These are phyloP conservation scores for Drechslerella stenobrocha DNA, from an alignment of 2,329 filamentous ascomycete genomes.

Conservation along the genomic window DNA sequence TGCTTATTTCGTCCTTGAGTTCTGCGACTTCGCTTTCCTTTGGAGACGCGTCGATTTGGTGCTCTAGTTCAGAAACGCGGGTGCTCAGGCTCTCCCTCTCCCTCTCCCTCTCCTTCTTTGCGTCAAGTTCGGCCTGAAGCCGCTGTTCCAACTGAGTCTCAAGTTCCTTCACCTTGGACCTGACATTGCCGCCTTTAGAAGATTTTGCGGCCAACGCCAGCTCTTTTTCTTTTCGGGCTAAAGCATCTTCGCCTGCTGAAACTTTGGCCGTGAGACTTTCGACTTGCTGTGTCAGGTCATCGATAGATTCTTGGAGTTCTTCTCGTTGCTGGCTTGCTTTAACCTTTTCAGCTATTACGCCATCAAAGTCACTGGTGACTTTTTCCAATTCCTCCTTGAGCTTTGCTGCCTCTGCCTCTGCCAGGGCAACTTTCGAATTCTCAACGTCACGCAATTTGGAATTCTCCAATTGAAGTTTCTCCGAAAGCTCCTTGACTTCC, in stretches of 20 bases:
- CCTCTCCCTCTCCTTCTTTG: conserved; percentile 34
- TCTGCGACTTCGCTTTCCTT: conserved; percentile 25
- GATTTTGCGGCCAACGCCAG: conserved; percentile 14
- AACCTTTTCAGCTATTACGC: conserved; percentile 21
- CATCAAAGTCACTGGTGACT: conserved; percentile 22
- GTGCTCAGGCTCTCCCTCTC: conserved; percentile 32
- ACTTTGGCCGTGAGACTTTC: conserved; percentile 27
- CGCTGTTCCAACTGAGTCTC: conserved; percentile 34
- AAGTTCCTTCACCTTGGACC: conserved; percentile 18
- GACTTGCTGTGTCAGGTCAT: conserved; percentile 20
- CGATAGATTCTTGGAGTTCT: conserved; percentile 16
- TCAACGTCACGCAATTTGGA: conserved; percentile 27
- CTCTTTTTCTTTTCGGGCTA: conserved; percentile 26
- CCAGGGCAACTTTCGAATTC: conserved; percentile 16
- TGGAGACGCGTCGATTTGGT: conserved; percentile 32
- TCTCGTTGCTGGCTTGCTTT: conserved; percentile 22
- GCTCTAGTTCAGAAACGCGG: conserved; percentile 30
- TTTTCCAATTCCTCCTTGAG: conserved; percentile 26
- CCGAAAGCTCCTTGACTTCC: conserved; percentile 17
- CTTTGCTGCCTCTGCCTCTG: conserved; percentile 23
- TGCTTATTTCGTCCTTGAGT: conserved; percentile 16
- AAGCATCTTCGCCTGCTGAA: conserved; percentile 1
- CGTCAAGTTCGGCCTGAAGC: conserved; percentile 25
- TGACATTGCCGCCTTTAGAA: conserved; percentile 28
- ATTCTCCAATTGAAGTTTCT: conserved; percentile 27